Percentiles rank a stretch among this genome's conserved stretches.
These are phyloP conservation scores for Suillus bovinus DNA, from an alignment of 768 basidiomycete species.

Conservation along the genomic window DNA sequence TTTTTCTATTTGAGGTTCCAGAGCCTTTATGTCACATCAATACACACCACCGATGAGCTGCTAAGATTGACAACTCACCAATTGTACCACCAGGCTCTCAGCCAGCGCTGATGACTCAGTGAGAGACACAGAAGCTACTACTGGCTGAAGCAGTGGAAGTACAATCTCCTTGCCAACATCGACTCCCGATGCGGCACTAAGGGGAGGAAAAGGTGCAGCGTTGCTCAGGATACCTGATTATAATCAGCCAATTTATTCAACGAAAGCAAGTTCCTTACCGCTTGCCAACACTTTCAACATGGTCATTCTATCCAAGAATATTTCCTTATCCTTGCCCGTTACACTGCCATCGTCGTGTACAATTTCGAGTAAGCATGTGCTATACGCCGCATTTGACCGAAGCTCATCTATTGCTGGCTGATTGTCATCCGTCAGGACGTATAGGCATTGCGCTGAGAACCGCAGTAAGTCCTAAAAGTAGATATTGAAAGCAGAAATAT, in stretches of 20 bases:
- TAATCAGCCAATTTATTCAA: slow-evolving; percentile 1
- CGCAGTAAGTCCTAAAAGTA: not conserved
- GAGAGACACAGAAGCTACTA: slow-evolving; percentile 61
- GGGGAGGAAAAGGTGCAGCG: slow-evolving; percentile 73
- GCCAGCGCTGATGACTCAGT: slow-evolving; percentile 48
- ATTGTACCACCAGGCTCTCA: slow-evolving; percentile 49
- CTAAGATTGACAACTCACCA: slow-evolving; percentile 38
- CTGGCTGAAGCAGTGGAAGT: slow-evolving; percentile 67
- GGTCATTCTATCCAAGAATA: slow-evolving; percentile 46
- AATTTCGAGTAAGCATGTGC: slow-evolving; percentile 65
- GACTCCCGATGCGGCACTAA: slow-evolving; percentile 56
- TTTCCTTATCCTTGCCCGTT: slow-evolving; percentile 43
- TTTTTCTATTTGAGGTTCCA: slow-evolving; percentile 54
- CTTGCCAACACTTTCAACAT: slow-evolving; percentile 68
- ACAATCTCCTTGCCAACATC: slow-evolving; percentile 74
- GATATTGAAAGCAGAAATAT: not conserved
- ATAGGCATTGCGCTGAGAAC: slow-evolving; percentile 79
- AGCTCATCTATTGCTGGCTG: slow-evolving; percentile 68
- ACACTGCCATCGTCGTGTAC: slow-evolving; percentile 38
- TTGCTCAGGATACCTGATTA: slow-evolving; percentile 72
- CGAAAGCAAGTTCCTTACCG: slow-evolving; percentile 45
- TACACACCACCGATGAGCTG: not conserved
- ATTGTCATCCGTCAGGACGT: slow-evolving; percentile 93
- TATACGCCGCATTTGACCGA: slow-evolving; percentile 57
- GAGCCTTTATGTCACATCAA: slow-evolving; percentile 35